A percentile compares a stretch with the other conserved stretches of the same genome.
Evolutionary conservation across 345 rosid genomes (phyloP).

Genomic region (Hibiscus tridactylites): DNA sequence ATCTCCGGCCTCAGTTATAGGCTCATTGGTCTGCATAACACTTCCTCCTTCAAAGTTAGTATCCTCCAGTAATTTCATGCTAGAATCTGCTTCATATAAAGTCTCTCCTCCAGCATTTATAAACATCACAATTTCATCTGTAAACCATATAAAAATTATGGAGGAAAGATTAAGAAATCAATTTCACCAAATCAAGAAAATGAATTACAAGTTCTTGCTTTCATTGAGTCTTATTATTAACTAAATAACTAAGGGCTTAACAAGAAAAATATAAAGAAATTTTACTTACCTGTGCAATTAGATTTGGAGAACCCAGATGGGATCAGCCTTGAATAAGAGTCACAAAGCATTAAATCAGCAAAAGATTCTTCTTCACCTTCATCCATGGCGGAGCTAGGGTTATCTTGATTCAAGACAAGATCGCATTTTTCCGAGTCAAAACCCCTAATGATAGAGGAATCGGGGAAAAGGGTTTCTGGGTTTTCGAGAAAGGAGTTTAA

Average conservation of each 20-base stretch:
- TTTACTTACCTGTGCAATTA: constrained; percentile 36
- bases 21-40: constrained; percentile 63
- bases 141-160: background rate
- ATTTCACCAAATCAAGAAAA: background rate
- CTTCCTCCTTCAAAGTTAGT: constrained; percentile 61
- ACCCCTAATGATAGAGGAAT: constrained; percentile 19
- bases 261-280: background rate
- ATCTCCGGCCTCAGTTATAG: constrained; percentile 71
- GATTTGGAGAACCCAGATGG: constrained; percentile 45
- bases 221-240: background rate
- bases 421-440: constrained; percentile 24
- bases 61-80: constrained; percentile 25
- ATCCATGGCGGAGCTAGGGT: constrained; percentile 26
- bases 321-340: constrained; percentile 56
- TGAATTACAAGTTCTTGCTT: background rate
- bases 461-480: constrained; percentile 14
- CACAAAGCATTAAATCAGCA: constrained; percentile 65
- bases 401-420: constrained; percentile 20
- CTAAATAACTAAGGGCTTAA: background rate
- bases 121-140: constrained; percentile 45
- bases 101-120: constrained; percentile 45
- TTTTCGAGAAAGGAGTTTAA: constrained; percentile 14
- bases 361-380: constrained; percentile 29
- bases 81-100: constrained; percentile 33
- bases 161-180: background rate